phyloP scores from a whole-genome alignment of 306 rosid genomes.

The Dalbergia oliveri region DNA sequence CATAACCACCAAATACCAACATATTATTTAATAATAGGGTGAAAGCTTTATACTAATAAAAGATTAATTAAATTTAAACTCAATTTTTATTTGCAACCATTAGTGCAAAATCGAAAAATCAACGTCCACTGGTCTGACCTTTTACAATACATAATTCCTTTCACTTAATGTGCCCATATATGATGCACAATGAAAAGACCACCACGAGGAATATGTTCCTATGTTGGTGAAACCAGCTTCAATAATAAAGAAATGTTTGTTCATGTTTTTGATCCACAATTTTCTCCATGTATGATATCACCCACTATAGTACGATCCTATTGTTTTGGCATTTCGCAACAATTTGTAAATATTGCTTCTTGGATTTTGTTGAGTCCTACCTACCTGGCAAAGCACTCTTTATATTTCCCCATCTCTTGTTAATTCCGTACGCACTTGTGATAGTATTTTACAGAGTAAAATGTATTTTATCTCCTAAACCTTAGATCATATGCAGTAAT shows the following conservation, averaged over 20 bases:
- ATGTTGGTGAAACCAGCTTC: slow-evolving; percentile 31
- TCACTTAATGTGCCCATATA: slow-evolving; percentile 25
- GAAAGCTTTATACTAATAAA: too few species aligned
- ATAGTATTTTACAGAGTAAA: neutral
- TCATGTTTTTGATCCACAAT: slow-evolving; percentile 13
- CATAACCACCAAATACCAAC: too few species aligned
- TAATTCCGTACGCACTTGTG: neutral
- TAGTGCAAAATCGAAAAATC: slow-evolving; percentile 5
- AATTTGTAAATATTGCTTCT: slow-evolving; percentile 15
- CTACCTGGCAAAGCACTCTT: neutral
- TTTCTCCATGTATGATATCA: slow-evolving; percentile 13
- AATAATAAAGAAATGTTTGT: slow-evolving; percentile 39
- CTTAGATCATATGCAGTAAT: too few species aligned
- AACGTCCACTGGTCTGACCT: neutral
- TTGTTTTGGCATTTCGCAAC: slow-evolving; percentile 12
- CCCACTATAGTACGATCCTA: slow-evolving; percentile 19
- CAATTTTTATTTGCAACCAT: neutral
- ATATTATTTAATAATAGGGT: too few species aligned
- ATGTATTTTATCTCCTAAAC: too few species aligned
- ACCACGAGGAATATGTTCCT: slow-evolving; percentile 42
- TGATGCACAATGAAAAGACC: slow-evolving; percentile 36
- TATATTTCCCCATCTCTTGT: neutral
- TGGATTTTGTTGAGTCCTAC: slow-evolving; percentile 4
- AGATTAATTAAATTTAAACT: too few species aligned
- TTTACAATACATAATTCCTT: slow-evolving; percentile 15